Percentiles rank a stretch among this genome's conserved stretches.
phyloP scores from a whole-genome alignment of 2,329 filamentous ascomycete species.

The Fonsecaea pugnacius region DNA sequence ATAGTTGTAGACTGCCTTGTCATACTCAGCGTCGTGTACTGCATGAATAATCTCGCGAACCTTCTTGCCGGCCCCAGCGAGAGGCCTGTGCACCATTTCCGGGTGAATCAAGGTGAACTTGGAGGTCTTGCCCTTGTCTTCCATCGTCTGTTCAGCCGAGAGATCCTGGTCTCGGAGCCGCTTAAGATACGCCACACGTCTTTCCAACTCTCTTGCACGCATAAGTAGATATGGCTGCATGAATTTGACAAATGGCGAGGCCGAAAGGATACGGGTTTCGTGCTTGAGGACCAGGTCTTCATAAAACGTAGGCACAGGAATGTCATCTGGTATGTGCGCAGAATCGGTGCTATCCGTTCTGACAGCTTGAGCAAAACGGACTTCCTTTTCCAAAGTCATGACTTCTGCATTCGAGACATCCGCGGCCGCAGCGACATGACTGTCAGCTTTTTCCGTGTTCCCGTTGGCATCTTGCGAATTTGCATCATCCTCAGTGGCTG shows the following conservation, averaged over 20 bases:
- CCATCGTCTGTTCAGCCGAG: slow-evolving; percentile 49
- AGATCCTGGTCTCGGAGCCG: slow-evolving; percentile 74
- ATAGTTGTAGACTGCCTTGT: slow-evolving; percentile 91
- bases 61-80: slow-evolving; percentile 78
- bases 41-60: slow-evolving; percentile 93
- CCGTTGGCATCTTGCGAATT: slow-evolving; percentile 20
- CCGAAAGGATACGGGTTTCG: slow-evolving; percentile 88
- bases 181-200: slow-evolving; percentile 79
- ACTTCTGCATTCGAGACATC: slow-evolving; percentile 32
- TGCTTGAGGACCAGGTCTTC: slow-evolving; percentile 94
- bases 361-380: slow-evolving; percentile 20
- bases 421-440: slow-evolving; percentile 10
- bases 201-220: slow-evolving; percentile 87
- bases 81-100: slow-evolving; percentile 88
- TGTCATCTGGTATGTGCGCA: slow-evolving; percentile 71
- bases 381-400: slow-evolving; percentile 26
- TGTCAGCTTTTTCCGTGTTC: slow-evolving; percentile 25
- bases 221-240: slow-evolving; percentile 91
- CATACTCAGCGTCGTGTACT: slow-evolving; percentile 94
- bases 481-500: slow-evolving; percentile 5
- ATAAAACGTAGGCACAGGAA: slow-evolving; percentile 88
- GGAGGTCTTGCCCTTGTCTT: slow-evolving; percentile 67
- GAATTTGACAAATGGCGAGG: slow-evolving; percentile 95
- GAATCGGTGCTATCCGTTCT: slow-evolving; percentile 50
- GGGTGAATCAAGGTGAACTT: slow-evolving; percentile 90